These are phyloP conservation scores for Phlebiopsis flavidoalba DNA, from an alignment of 768 basidiomycete genomes.

Conservation along the genomic window DNA sequence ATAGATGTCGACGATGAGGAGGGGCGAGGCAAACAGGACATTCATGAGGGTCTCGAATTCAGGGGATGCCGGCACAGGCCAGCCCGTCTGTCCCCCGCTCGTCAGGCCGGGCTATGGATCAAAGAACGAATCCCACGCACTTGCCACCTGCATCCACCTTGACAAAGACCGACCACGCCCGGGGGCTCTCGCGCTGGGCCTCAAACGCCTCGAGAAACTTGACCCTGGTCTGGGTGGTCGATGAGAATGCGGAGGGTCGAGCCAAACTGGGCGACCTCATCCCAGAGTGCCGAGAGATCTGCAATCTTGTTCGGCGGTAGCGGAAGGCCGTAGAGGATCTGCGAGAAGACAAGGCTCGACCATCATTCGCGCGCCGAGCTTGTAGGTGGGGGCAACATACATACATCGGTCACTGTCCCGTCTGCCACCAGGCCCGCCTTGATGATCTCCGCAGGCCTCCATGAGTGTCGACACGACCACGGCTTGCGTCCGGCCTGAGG, in stretches of 20 bases:
- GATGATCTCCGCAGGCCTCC: slow-evolving; percentile 76
- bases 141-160: slow-evolving; percentile 76
- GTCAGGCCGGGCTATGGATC: slow-evolving; percentile 12
- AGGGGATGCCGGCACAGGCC: slow-evolving; percentile 52
- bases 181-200: slow-evolving; percentile 29
- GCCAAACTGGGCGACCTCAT: slow-evolving; percentile 48
- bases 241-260: slow-evolving; percentile 63
- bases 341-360: slow-evolving; percentile 1
- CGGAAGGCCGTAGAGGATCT: slow-evolving; percentile 84
- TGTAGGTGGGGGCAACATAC: slow-evolving; percentile 24
- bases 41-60: slow-evolving; percentile 52
- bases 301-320: slow-evolving; percentile 63
- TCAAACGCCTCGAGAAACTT: slow-evolving; percentile 59
- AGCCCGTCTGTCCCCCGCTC: slow-evolving; percentile 51
- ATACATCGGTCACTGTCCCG: slow-evolving; percentile 72
- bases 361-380: background rate
- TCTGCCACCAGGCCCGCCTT: slow-evolving; percentile 64
- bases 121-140: slow-evolving; percentile 36
- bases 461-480: slow-evolving; percentile 79
- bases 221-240: slow-evolving; percentile 73
- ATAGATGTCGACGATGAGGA: slow-evolving; percentile 55
- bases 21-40: slow-evolving; percentile 45
- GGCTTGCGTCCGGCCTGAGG: slow-evolving; percentile 47
- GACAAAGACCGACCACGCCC: slow-evolving; percentile 72
- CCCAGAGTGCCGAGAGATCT: slow-evolving; percentile 59